Conservation (phyloP, 208 protist species). For the Acanthamoeba polyphaga region DNA sequence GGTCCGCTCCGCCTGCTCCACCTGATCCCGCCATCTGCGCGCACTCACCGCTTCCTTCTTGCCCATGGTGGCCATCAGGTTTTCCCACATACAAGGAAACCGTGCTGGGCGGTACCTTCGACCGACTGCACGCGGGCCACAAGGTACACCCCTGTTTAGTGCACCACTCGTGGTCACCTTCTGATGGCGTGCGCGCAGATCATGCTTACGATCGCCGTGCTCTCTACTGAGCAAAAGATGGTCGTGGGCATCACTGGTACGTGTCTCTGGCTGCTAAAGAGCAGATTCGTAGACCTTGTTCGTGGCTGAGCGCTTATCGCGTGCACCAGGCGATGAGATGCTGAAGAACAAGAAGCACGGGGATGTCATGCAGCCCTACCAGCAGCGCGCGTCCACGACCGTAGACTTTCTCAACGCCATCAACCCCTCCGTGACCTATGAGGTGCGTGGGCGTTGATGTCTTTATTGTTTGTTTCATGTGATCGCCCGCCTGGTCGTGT, state of each 20-base stretch:
- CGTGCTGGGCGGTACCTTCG: constrained; percentile 37
- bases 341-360: constrained; percentile 71
- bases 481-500: too few species aligned
- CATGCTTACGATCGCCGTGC: constrained; percentile 44
- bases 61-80: not conserved
- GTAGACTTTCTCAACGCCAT: constrained; percentile 20
- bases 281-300: too few species aligned
- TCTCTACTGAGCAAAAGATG: constrained; percentile 13
- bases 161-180: not conserved
- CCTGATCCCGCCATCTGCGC: not conserved
- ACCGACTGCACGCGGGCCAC: constrained; percentile 51
- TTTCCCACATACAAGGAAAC: constrained; percentile 40
- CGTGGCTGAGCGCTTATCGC: too few species aligned
- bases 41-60: not conserved
- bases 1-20: not conserved
- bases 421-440: constrained; percentile 19
- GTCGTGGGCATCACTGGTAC: constrained; percentile 46
- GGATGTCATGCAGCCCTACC: constrained; percentile 61
- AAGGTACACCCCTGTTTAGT: not conserved
- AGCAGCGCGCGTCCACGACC: not conserved
- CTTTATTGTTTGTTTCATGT: not conserved
- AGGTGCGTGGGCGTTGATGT: not conserved
- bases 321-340: constrained; percentile 31
- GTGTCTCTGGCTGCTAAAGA: not conserved
- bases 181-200: not conserved